These are phyloP conservation scores for Adansonia gregorii DNA, from an alignment of 441 rosid species.

Conservation along the genomic window DNA sequence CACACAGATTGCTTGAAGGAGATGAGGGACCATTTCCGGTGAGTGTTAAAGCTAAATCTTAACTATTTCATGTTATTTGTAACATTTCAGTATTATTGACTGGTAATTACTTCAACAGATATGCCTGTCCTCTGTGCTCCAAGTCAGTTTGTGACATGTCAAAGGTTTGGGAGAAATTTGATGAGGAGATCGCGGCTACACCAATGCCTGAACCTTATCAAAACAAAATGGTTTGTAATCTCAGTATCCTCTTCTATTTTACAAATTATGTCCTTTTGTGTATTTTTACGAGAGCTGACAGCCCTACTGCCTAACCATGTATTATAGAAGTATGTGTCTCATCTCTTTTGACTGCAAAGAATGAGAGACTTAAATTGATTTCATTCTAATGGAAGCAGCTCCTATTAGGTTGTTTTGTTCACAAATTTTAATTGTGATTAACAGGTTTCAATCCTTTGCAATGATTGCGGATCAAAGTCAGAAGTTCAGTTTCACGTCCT, in stretches of 20 bases:
- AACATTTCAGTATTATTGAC: neutral
- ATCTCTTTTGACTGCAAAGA: neutral
- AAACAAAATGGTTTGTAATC: slow-evolving; percentile 52
- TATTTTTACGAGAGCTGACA: neutral
- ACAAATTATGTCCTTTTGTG: neutral
- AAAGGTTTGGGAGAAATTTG: slow-evolving; percentile 84
- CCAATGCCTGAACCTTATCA: slow-evolving; percentile 78
- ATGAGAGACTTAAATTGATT: neutral
- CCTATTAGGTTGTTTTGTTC: neutral
- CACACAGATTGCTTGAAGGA: slow-evolving; percentile 78
- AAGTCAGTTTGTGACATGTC: slow-evolving; percentile 93
- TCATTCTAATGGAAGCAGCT: neutral
- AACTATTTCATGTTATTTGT: neutral
- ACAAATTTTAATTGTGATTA: neutral
- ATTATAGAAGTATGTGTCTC: neutral
- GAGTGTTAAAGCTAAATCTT: slow-evolving; percentile 29
- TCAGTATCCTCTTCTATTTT: neutral
- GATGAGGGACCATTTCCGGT: slow-evolving; percentile 82
- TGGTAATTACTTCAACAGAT: slow-evolving; percentile 42
- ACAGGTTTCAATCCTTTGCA: slow-evolving; percentile 87
- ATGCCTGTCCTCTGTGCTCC: slow-evolving; percentile 88
- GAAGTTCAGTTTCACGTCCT: slow-evolving; percentile 68
- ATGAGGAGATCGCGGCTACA: slow-evolving; percentile 72
- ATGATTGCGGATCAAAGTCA: slow-evolving; percentile 70
- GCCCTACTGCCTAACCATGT: neutral